A percentile compares a stretch with the other conserved stretches of the same genome.
Evolutionary conservation across 2,329 filamentous ascomycete species (phyloP).

Genomic region (Apiospora kogelbergensis): DNA sequence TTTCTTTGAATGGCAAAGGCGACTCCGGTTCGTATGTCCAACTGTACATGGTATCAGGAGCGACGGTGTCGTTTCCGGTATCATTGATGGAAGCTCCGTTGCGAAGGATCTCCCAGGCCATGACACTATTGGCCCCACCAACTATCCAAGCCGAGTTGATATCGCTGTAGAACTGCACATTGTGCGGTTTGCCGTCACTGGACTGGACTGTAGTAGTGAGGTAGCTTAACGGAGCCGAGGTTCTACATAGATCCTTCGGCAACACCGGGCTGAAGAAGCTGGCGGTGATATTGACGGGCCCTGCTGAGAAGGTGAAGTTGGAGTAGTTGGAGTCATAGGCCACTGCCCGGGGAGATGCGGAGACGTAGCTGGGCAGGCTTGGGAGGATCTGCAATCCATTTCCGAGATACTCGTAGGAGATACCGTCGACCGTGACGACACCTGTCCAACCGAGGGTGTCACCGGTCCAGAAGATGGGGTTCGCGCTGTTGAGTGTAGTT

Average conservation of each 20-base stretch:
- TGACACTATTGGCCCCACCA: conserved; percentile 62
- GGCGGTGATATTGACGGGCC: conserved; percentile 38
- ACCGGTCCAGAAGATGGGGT: conserved; percentile 76
- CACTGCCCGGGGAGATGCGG: conserved; percentile 38
- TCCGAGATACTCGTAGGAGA: conserved; percentile 45
- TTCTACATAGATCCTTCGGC: conserved; percentile 73
- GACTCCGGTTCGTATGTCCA: conserved; percentile 64
- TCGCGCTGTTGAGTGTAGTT: conserved; percentile 73
- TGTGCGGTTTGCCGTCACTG: conserved; percentile 41
- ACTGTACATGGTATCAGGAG: conserved; percentile 65
- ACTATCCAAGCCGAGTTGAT: conserved; percentile 77
- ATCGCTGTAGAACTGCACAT: conserved; percentile 65
- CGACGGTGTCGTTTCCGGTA: conserved; percentile 49
- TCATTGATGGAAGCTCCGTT: conserved; percentile 33
- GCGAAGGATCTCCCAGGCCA: conserved; percentile 65
- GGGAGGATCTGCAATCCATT: conserved; percentile 42
- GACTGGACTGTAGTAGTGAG: conserved; percentile 68
- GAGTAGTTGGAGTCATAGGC: conserved; percentile 47
- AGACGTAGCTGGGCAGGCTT: conserved; percentile 30
- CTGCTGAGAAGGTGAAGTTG: conserved; percentile 42
- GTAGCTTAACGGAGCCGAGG: conserved; percentile 79
- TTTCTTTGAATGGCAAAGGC: conserved; percentile 69
- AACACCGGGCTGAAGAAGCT: conserved; percentile 74
- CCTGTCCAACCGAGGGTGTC: conserved; percentile 45
- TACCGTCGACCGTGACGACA: conserved; percentile 43